Evolutionary conservation across 352 stramenopile genomes (phyloP).

Genomic region (Globisporangium takayamanum): DNA sequence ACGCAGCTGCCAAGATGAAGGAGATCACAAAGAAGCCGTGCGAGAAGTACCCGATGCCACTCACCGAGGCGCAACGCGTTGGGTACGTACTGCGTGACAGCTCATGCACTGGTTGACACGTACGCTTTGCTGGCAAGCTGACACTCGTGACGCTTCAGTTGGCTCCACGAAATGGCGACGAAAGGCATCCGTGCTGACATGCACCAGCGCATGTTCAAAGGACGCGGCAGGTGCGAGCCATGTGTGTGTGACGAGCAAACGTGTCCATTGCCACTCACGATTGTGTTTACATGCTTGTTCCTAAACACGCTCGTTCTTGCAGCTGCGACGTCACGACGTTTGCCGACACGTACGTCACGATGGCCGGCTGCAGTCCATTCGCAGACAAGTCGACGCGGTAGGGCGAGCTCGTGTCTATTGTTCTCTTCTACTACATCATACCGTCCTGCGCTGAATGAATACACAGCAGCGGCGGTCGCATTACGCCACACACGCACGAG

Average conservation of each 20-base stretch:
- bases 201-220: slow-evolving; percentile 79
- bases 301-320: not conserved
- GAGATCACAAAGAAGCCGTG: slow-evolving; percentile 59
- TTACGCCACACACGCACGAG: too few species aligned
- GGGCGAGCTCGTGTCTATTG: slow-evolving; percentile 15
- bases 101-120: not conserved
- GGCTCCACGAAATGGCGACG: slow-evolving; percentile 65
- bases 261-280: not conserved
- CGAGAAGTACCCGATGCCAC: slow-evolving; percentile 53
- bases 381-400: slow-evolving; percentile 80
- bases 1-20: slow-evolving; percentile 47
- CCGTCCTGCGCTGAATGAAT: too few species aligned
- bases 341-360: slow-evolving; percentile 79
- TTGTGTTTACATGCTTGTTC: not conserved
- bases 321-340: slow-evolving; percentile 84
- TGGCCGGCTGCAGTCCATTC: slow-evolving; percentile 80
- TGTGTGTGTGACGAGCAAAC: not conserved
- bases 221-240: slow-evolving; percentile 49
- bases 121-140: not conserved
- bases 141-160: slow-evolving; percentile 18
- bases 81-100: slow-evolving; percentile 22
- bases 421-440: slow-evolving; percentile 6
- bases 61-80: slow-evolving; percentile 72
- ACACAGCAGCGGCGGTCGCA: too few species aligned
- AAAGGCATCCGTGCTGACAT: slow-evolving; percentile 67